Evolutionary conservation across 2,329 filamentous ascomycete genomes (phyloP), one percentile per base, ranked within the genome.

Genomic region (Talaromyces verruculosus): DNA sequence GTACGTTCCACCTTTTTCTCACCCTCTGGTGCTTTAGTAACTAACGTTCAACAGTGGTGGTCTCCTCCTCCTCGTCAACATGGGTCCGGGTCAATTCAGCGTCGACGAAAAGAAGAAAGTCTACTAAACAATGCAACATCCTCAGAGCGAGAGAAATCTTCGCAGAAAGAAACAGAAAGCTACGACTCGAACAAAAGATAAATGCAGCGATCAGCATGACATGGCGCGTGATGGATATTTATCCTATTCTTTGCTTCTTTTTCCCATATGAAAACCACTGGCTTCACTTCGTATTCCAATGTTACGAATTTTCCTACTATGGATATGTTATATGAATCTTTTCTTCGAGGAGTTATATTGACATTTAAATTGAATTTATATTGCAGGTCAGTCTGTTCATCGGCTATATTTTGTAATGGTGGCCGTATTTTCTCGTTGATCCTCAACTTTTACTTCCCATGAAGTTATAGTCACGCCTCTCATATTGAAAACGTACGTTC

Each of bases 41-140:
- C 75, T 61, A 13, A 5, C 43, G 61, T 33, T 51, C 17, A 61
- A 35, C 67, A 88, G 87, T 71, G 95, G 95, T 70, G 95, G 95
- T 79, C 91, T 99, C 66, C 86, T 99, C 66, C 89, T 99, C 71
- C 88, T 99, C 71, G 93, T 98, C 82, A 99, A 99, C 88, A 97
- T 95, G 87, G 95, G 95, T 68, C 95, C 95, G 10, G 95, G 95
- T 69, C 93, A 97, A 80, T 91, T 98, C 85, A 96, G 91, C 79
- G 94, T 98, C 80, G 95, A 99, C 81, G 95, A 99, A 88, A 99
- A 99, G 91, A 99, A 99, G 89, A 99, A 99, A 87, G 95, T 99
- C 72, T 99, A 99, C 84, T 99, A 87, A 65, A 19, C 3, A 22
- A 22, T 63, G n/a, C 19, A 15, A 30, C 33, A 10, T 11, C 10